Conservation (phyloP, 495 filamentous ascomycete genomes). For the Penicillium manginii region DNA sequence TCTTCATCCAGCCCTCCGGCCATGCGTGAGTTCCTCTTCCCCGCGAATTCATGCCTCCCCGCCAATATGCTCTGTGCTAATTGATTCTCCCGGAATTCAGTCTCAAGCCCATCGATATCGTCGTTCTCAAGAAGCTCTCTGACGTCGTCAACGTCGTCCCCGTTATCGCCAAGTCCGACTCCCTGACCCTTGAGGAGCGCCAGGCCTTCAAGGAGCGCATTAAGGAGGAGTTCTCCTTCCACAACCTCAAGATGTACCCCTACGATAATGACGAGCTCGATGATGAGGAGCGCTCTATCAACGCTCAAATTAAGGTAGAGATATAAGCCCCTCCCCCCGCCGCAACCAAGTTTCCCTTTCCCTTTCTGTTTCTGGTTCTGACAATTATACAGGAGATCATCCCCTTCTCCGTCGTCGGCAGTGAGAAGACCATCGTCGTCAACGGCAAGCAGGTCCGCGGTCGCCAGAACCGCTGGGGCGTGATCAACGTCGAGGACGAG, state of each 20-base stretch:
- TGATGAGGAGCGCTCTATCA: slow-evolving; percentile 91
- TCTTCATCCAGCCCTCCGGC: slow-evolving; percentile 98
- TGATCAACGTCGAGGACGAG: slow-evolving; percentile 99
- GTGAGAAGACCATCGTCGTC: slow-evolving; percentile 96
- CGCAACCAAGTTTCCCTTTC: too few species aligned
- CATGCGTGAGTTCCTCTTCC: slow-evolving; percentile 67
- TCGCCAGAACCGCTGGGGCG: slow-evolving; percentile 98
- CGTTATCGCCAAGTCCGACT: slow-evolving; percentile 98
- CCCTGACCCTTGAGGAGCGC: slow-evolving; percentile 93
- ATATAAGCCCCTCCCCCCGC: too few species aligned
- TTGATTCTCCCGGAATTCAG: slow-evolving; percentile 30
- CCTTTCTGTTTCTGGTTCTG: not conserved
- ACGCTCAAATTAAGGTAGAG: slow-evolving; percentile 90
- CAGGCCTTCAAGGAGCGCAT: slow-evolving; percentile 97
- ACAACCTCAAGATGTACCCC: slow-evolving; percentile 99
- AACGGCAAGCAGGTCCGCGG: slow-evolving; percentile 97
- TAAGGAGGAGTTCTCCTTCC: slow-evolving; percentile 99
- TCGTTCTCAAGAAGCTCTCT: slow-evolving; percentile 97
- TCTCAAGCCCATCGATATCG: slow-evolving; percentile 98
- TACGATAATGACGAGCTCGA: slow-evolving; percentile 99
- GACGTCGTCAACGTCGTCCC: slow-evolving; percentile 99
- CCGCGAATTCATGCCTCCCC: not conserved
- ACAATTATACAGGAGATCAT: slow-evolving; percentile 75
- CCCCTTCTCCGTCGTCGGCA: slow-evolving; percentile 96
- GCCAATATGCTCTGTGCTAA: not conserved